Conservation (phyloP, 2,329 filamentous ascomycete genomes). For the Cordyceps pruinosa region DNA sequence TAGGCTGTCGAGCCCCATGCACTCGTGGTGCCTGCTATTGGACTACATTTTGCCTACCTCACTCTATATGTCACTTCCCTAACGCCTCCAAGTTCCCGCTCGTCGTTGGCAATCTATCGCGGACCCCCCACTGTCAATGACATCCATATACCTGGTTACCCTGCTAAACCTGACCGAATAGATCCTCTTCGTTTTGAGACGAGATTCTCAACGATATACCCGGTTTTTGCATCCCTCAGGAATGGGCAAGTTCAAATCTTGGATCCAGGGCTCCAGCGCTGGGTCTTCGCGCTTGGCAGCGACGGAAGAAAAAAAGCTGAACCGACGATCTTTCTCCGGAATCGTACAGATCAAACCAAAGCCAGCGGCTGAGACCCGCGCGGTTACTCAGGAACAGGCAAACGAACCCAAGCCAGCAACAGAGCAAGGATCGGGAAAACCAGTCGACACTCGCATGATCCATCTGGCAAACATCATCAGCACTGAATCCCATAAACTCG, state of each 20-base stretch:
- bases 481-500: slow-evolving; percentile 42
- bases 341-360: neutral
- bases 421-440: slow-evolving; percentile 9
- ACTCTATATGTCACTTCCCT: too few species aligned
- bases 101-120: neutral
- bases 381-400: neutral
- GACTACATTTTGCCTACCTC: neutral
- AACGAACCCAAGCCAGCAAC: neutral
- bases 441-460: slow-evolving; percentile 33
- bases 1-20: neutral
- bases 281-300: slow-evolving; percentile 1
- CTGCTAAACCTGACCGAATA: neutral
- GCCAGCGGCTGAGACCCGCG: neutral
- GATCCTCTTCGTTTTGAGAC: neutral
- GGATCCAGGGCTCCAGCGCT: slow-evolving; percentile 10
- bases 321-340: slow-evolving; percentile 9
- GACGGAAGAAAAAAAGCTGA: slow-evolving; percentile 7
- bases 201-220: too few species aligned
- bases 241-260: slow-evolving; percentile 12
- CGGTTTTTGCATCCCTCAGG: neutral
- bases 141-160: neutral
- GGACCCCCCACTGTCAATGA: neutral
- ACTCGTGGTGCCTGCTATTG: neutral
- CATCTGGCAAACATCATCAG: slow-evolving; percentile 42
- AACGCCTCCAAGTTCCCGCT: too few species aligned